A percentile compares a stretch with the other conserved stretches of the same genome.
phyloP scores from a whole-genome alignment of 768 basidiomycete species.

The Myochromella boudieri region DNA sequence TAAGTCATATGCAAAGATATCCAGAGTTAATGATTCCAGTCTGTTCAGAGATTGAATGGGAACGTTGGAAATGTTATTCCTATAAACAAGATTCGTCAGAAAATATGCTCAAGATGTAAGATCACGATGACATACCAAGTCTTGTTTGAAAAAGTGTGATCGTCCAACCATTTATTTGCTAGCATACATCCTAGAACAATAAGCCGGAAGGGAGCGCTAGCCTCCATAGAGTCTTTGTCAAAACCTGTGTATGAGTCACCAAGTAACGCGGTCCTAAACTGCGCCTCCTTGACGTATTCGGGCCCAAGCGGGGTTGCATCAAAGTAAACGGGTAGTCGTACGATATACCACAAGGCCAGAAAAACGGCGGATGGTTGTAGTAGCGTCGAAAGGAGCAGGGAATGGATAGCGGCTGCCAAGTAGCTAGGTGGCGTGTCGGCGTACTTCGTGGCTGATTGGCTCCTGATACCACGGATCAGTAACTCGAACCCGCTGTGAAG shows the following conservation, averaged over 20 bases:
- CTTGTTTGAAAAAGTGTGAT: constrained; percentile 88
- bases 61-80: constrained; percentile 80
- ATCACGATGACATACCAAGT: constrained; percentile 59
- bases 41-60: constrained; percentile 69
- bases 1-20: constrained; percentile 69
- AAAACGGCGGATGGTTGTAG: constrained; percentile 81
- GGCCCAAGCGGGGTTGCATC: constrained; percentile 47
- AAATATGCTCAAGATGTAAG: constrained; percentile 1
- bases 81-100: constrained; percentile 26
- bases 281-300: constrained; percentile 57
- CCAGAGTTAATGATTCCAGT: constrained; percentile 69
- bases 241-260: constrained; percentile 43
- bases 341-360: constrained; percentile 81
- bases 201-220: constrained; percentile 67
- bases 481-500: constrained; percentile 6
- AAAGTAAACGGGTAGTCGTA: constrained; percentile 70
- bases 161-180: constrained; percentile 87
- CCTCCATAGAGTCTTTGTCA: constrained; percentile 52
- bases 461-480: constrained; percentile 20
- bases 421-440: constrained; percentile 48
- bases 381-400: constrained; percentile 73
- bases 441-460: constrained; percentile 37
- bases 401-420: constrained; percentile 64
- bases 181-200: constrained; percentile 82
- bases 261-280: constrained; percentile 64